phyloP scores from a whole-genome alignment of 108 stramenopile species.

The Hondaea fermentalgiana region DNA sequence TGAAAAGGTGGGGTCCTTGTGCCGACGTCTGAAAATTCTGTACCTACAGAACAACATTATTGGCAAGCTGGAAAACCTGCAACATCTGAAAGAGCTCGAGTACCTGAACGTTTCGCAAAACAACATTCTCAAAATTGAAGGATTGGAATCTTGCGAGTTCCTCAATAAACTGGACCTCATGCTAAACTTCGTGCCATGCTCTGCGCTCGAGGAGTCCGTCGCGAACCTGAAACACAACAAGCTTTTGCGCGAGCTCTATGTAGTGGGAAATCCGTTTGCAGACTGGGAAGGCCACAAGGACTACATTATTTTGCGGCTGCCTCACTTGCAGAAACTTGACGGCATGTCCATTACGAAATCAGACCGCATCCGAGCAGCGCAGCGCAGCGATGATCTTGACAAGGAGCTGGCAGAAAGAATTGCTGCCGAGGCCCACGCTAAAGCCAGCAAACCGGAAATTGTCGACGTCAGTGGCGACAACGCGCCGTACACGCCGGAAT shows the following conservation, averaged over 20 bases:
- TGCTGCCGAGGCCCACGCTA: background rate
- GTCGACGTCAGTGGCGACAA: conserved; percentile 29
- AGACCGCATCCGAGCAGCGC: conserved; percentile 35
- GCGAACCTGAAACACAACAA: conserved; percentile 40
- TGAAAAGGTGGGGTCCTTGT: conserved; percentile 59
- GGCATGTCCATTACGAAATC: conserved; percentile 63
- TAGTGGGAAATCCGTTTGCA: conserved; percentile 70
- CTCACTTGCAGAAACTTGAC: conserved; percentile 61
- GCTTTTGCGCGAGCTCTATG: conserved; percentile 59
- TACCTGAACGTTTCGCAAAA: conserved; percentile 81
- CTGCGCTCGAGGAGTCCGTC: conserved; percentile 55
- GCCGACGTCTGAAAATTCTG: conserved; percentile 69
- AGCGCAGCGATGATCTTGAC: conserved; percentile 34
- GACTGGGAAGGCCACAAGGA: conserved; percentile 51
- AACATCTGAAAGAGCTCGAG: conserved; percentile 64
- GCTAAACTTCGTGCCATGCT: conserved; percentile 72
- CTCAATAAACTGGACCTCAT: conserved; percentile 74
- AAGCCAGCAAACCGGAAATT: background rate
- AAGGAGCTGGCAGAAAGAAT: background rate
- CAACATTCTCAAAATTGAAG: conserved; percentile 64
- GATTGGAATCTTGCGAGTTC: conserved; percentile 58
- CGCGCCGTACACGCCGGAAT: conserved; percentile 64
- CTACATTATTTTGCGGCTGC: conserved; percentile 59
- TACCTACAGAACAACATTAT: conserved; percentile 80
- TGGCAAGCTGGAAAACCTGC: conserved; percentile 57